Base-by-base conservation (phyloP, 805 yeast species). In the Candida ponderosae region DNA sequence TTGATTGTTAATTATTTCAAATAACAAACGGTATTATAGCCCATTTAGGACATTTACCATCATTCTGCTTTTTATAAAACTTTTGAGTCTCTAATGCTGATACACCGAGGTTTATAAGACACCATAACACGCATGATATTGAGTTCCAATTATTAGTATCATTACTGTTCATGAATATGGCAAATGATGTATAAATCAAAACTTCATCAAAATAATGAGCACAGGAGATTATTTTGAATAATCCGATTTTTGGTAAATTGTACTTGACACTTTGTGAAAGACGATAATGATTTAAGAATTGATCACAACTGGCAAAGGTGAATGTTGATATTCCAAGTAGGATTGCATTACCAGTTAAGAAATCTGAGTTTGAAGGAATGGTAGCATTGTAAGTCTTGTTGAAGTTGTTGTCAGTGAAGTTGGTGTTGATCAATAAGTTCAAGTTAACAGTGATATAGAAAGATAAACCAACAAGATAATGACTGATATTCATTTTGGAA, bases 141-240 rank as follows among this genome's bases (percentile, higher is more conserved):
- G 49, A 46, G 24, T 48, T 47, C 11, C 30, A 24, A 28, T 48
- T 51, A 24, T 36, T 35, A n/a, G n/a, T n/a, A n/a, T n/a, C n/a
- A n/a, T n/a, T n/a, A n/a, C n/a, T n/a, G n/a, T n/a, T 24, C 9
- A 50, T n/a, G 9, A 45, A 40, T 33, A 41, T 41, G 40, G 23
- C 47, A 9, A 63, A 44, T 1, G 70, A 50, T 0, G 61, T 33
- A 46, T 83, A 83, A 3, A 83, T 67, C 27, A 70, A 20, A 6
- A 79, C 60, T 50, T 83, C 94, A 53, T 80, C 81, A 16, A 77
- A 59, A 47, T 82, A 83, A 54, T 83, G 94, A 0, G 90, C 81
- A 45, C 81, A 74, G 15, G 76, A 62, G 2, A 72, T 63, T n/a
- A 53, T 54, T 31, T 55, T 54, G 51, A 81, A 81, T 33, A 75